phyloP scores from a whole-genome alignment of 257 asterid genomes.

The Orobanche coerulescens region DNA sequence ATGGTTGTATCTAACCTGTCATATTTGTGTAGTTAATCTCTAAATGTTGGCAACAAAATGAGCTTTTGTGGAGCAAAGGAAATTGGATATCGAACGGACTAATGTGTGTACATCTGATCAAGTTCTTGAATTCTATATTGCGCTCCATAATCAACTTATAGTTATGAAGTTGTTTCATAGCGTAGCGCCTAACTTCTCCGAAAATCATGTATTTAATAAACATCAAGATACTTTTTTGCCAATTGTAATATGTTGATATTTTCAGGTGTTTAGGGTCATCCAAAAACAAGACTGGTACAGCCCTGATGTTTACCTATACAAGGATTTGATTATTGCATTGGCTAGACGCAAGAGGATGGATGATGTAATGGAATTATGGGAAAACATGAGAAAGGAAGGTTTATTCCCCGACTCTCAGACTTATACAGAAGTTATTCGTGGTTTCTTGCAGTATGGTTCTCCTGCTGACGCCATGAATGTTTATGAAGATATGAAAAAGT shows the following conservation, averaged over 20 bases:
- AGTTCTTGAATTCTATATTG: not conserved
- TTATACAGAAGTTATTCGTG: slow-evolving; percentile 85
- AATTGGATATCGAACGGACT: not conserved
- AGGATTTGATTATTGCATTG: slow-evolving; percentile 76
- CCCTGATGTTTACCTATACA: slow-evolving; percentile 75
- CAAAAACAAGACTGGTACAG: slow-evolving; percentile 81
- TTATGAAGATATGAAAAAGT: slow-evolving; percentile 83
- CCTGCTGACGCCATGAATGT: slow-evolving; percentile 98
- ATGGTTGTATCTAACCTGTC: not conserved
- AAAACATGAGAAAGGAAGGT: slow-evolving; percentile 67
- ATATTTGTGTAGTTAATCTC: not conserved
- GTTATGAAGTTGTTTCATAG: not conserved
- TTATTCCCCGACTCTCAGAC: slow-evolving; percentile 85
- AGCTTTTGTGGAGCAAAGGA: not conserved
- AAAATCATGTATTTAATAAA: not conserved
- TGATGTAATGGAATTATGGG: slow-evolving; percentile 79
- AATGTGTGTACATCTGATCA: too few species aligned
- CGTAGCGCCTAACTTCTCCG: not conserved
- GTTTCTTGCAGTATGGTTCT: slow-evolving; percentile 86
- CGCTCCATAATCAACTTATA: not conserved
- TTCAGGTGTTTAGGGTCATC: slow-evolving; percentile 72
- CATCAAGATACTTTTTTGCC: not conserved
- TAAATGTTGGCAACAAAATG: not conserved
- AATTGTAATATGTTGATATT: not conserved
- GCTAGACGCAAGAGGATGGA: slow-evolving; percentile 80